Base-by-base conservation (phyloP, 164 flowering plant species). In the Magnolia kwangsiensis region DNA sequence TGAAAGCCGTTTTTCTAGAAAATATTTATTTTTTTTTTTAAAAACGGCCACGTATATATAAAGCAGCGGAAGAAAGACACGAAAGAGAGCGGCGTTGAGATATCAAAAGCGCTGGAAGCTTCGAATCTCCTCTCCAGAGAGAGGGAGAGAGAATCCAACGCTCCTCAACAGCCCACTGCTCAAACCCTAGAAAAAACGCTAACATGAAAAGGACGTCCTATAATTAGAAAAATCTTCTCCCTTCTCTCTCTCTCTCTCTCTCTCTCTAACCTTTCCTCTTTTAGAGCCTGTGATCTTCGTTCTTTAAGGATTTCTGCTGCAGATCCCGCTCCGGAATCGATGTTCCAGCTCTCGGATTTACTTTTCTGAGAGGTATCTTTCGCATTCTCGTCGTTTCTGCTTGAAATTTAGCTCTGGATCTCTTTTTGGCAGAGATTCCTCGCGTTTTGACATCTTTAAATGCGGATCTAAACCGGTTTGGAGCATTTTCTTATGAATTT, bases 331-430 rank as follows among this genome's bases (percentile, higher is more conserved):
- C 31, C 31, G 11, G 29, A 21, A 66, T 20, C 69, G 4, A 66
- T 27, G 27, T 37, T 69, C 29, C 13, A 7, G 9, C 16, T 21
- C 13, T 11, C 69, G 16, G 45, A 24, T 23, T 66, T 11, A 1
- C 16, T 21, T 24, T 66, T 66, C 51, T 69, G 71, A 69, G 49
- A 69, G 49, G 71, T 14, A 69, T 37, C 71, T 29, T 69, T 69
- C 50, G 21, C 13, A 18, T 9, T 69, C 21, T 69, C 20, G 72
- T 69, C 72, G 50, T 50, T 70, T 70, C 72, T 50, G 20, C 16
- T 70, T 58, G 72, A 50, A 70, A 70, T 70, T 50, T 70, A 50
- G 58, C 16, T 70, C 58, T 51, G 14, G 27, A 70, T 70, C 72
- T 70, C 55, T 14, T 70, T 13, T 13, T 18, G 6, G 37, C 29